Conservation (phyloP, 139 green algal genomes). For the Chlorella sp. region DNA sequence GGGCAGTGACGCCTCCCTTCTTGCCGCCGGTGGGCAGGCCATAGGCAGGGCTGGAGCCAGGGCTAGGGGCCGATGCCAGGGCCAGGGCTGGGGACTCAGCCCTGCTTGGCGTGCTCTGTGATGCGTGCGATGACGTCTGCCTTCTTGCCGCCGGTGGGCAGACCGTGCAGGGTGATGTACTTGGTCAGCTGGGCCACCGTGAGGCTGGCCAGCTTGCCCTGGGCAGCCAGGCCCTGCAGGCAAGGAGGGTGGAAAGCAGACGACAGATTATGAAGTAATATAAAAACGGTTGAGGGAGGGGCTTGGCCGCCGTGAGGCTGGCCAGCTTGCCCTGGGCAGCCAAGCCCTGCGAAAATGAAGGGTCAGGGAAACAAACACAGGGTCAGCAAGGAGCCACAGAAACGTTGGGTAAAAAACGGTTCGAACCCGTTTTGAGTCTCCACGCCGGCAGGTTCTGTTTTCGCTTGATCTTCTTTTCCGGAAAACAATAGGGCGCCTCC, state of each 20-base stretch:
- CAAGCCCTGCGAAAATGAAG: neutral
- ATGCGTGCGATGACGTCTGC: neutral
- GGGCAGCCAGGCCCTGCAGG: neutral
- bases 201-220: conserved; percentile 23
- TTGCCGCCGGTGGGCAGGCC: too few species aligned
- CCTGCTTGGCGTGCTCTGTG: neutral
- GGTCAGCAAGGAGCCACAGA: neutral
- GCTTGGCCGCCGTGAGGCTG: neutral
- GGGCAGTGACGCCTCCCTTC: too few species aligned
- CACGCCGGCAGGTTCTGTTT: too few species aligned
- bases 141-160: conserved; percentile 15
- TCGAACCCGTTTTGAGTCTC: too few species aligned
- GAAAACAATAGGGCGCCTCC: too few species aligned
- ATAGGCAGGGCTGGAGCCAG: too few species aligned
- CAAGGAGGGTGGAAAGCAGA: neutral
- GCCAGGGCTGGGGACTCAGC: too few species aligned
- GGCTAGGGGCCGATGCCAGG: too few species aligned
- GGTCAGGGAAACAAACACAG: neutral
- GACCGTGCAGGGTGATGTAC: conserved; percentile 17
- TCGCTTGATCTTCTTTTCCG: too few species aligned
- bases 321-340: conserved; percentile 10
- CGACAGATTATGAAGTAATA: neutral
- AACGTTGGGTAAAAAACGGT: too few species aligned
- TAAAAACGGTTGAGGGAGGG: neutral
- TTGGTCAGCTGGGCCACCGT: conserved; percentile 25